These are phyloP conservation scores for Halenospora varia DNA, from an alignment of 495 filamentous ascomycete genomes.

Conservation along the genomic window DNA sequence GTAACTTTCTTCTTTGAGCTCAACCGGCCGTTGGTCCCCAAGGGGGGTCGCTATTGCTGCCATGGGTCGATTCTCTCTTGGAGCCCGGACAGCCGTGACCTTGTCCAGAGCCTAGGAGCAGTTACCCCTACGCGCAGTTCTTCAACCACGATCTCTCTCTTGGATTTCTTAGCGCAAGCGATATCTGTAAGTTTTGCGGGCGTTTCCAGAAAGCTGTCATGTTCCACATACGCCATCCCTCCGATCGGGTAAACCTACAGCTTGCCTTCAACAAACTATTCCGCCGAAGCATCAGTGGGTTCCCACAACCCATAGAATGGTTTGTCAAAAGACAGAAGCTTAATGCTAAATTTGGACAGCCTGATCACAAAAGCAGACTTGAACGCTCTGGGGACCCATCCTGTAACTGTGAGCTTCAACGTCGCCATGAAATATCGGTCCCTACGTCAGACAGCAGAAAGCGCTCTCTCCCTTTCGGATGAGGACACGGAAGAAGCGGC, in stretches of 20 bases:
- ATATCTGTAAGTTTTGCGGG: constrained; percentile 17
- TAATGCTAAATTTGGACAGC: constrained; percentile 10
- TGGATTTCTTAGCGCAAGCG: constrained; percentile 11
- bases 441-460: not conserved
- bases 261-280: constrained; percentile 16
- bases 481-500: constrained; percentile 12
- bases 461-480: not conserved
- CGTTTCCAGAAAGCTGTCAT: constrained; percentile 16
- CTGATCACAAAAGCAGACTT: constrained; percentile 14
- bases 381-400: not conserved
- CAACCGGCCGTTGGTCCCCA: constrained; percentile 1
- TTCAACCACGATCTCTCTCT: constrained; percentile 6
- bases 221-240: constrained; percentile 15
- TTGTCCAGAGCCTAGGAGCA: constrained; percentile 8
- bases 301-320: constrained; percentile 12
- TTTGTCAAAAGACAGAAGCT: constrained; percentile 13
- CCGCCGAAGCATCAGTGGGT: constrained; percentile 15
- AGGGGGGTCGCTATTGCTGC: constrained; percentile 6
- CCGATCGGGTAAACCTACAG: constrained; percentile 9
- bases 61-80: constrained; percentile 17
- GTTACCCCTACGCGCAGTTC: constrained; percentile 16
- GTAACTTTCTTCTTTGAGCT: constrained; percentile 23
- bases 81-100: constrained; percentile 13
- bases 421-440: not conserved
- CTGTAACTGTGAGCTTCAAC: constrained; percentile 8